Evolutionary conservation across 2,329 filamentous ascomycete genomes (phyloP).

Genomic region (Cladophialophora yegresii): DNA sequence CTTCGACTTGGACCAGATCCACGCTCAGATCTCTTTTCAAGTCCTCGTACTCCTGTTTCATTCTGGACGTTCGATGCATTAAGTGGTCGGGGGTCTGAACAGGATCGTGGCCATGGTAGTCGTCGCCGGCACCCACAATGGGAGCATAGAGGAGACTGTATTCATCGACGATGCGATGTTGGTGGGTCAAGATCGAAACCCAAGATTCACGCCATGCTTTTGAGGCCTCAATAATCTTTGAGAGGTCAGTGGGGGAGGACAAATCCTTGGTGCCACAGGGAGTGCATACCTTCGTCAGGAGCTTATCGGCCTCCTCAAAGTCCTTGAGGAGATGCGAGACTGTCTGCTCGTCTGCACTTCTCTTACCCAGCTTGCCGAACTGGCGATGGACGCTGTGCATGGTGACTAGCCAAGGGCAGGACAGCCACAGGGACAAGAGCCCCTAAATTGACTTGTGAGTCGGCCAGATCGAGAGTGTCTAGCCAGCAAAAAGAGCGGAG

Average conservation of each 20-base stretch:
- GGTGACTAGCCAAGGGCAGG: constrained; percentile 36
- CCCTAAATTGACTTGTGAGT: constrained; percentile 7
- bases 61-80: constrained; percentile 63
- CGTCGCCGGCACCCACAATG: constrained; percentile 66
- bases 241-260: constrained; percentile 23
- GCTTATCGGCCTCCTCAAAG: constrained; percentile 75
- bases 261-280: constrained; percentile 8
- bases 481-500: constrained; percentile 8
- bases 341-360: constrained; percentile 73
- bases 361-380: constrained; percentile 70
- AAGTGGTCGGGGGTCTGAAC: constrained; percentile 63
- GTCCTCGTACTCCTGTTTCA: constrained; percentile 69
- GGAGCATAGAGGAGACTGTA: constrained; percentile 75
- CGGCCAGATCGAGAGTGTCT: constrained; percentile 14
- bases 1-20: constrained; percentile 71
- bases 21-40: constrained; percentile 70
- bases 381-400: constrained; percentile 75
- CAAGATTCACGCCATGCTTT: constrained; percentile 78
- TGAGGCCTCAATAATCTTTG: constrained; percentile 71
- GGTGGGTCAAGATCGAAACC: constrained; percentile 69
- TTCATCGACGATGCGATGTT: constrained; percentile 66
- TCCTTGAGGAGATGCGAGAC: constrained; percentile 74
- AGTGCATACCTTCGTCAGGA: constrained; percentile 66
- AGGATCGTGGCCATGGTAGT: constrained; percentile 58
- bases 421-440: constrained; percentile 17